Evolutionary conservation across 805 yeast species (phyloP).

Genomic region (Pichia pseudocactophila): DNA sequence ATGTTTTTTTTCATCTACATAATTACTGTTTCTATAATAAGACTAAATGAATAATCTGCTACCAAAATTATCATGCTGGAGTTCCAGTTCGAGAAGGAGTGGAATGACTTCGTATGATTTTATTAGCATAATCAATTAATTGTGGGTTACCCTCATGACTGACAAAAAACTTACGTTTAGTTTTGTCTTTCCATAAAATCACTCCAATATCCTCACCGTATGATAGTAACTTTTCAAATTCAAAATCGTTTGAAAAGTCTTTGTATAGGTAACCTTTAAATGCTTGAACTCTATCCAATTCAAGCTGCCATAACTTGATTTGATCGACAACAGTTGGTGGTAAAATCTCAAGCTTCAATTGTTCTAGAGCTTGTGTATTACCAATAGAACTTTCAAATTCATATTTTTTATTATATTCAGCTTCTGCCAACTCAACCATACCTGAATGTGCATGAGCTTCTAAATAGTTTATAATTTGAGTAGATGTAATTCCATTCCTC

Average conservation of each 20-base stretch:
- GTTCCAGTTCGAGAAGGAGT: conserved; percentile 9
- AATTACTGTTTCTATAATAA: too few species aligned
- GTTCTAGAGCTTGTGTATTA: conserved; percentile 29
- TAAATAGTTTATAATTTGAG: conserved; percentile 82
- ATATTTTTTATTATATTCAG: conserved; percentile 52
- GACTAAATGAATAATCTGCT: too few species aligned
- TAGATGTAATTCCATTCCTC: conserved; percentile 85
- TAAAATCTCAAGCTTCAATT: conserved; percentile 50
- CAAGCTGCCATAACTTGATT: conserved; percentile 91
- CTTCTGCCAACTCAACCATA: conserved; percentile 70
- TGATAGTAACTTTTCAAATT: conserved; percentile 58
- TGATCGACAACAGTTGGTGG: conserved; percentile 98
- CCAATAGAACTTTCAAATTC: conserved; percentile 49
- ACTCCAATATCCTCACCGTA: conserved; percentile 93
- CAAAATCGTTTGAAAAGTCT: conserved; percentile 71
- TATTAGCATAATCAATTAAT: conserved; percentile 82
- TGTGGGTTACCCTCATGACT: conserved; percentile 80
- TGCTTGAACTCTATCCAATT: conserved; percentile 82
- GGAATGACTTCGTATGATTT: conserved; percentile 33
- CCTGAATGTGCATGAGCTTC: conserved; percentile 93
- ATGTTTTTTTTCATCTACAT: neutral
- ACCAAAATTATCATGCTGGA: conserved; percentile 4
- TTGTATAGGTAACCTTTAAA: conserved; percentile 82
- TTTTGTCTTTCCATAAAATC: conserved; percentile 73
- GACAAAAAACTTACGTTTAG: conserved; percentile 69